phyloP scores from a whole-genome alignment of 331 rosid genomes.

The Pyrus hybrid region DNA sequence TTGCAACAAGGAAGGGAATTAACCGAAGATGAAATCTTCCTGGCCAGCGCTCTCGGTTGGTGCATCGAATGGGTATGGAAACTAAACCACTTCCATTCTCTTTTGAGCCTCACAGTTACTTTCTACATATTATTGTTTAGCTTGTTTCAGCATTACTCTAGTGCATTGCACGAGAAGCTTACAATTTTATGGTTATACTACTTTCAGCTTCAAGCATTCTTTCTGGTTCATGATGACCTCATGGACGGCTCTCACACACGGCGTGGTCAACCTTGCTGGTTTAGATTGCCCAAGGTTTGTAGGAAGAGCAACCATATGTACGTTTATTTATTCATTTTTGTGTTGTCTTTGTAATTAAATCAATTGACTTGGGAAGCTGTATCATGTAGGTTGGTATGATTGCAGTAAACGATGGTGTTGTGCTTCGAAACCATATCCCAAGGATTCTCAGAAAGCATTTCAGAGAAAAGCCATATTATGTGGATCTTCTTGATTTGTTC shows the following conservation, averaged over 20 bases:
- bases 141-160: background rate
- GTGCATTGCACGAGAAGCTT: background rate
- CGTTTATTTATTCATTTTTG: background rate
- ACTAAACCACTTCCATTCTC: background rate
- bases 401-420: conserved; percentile 37
- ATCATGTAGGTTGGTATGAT: conserved; percentile 34
- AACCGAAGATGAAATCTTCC: conserved; percentile 63
- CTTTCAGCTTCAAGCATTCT: conserved; percentile 72
- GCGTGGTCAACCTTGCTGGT: conserved; percentile 93
- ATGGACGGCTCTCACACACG: conserved; percentile 84
- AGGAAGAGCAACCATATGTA: background rate
- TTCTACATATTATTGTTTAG: background rate
- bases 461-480: conserved; percentile 64
- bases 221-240: conserved; percentile 80
- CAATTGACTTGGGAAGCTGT: background rate
- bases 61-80: conserved; percentile 32
- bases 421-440: conserved; percentile 61
- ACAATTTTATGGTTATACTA: background rate
- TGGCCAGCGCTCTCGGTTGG: conserved; percentile 71
- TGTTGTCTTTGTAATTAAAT: background rate
- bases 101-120: background rate
- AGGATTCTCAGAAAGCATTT: conserved; percentile 71
- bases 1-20: conserved; percentile 53
- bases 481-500: conserved; percentile 78
- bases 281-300: conserved; percentile 68